Conservation (phyloP, 2,329 filamentous ascomycete species). For the Aspergillus nomiae region DNA sequence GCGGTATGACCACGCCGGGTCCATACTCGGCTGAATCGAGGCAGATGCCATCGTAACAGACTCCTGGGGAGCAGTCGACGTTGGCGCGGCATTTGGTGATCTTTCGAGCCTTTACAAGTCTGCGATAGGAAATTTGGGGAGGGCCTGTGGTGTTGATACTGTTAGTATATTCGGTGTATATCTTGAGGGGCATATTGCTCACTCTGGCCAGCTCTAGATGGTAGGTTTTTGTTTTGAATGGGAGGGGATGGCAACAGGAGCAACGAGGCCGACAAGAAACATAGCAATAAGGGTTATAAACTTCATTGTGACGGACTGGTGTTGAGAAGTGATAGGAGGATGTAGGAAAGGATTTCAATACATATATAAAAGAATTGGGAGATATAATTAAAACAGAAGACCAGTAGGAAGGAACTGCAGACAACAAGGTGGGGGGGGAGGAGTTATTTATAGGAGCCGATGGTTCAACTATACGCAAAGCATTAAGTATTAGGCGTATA, state of each 20-base stretch:
- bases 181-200: no score
- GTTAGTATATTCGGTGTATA: neutral
- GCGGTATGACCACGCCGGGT: no score
- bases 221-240: neutral
- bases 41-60: neutral
- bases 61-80: neutral
- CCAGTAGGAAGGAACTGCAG: neutral
- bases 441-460: neutral
- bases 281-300: neutral
- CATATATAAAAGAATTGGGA: neutral
- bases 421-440: neutral
- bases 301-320: neutral
- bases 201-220: neutral
- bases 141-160: neutral
- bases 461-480: neutral
- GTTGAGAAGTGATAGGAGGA: no score
- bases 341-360: neutral
- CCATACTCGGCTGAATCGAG: neutral
- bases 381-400: neutral
- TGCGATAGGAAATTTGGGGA: neutral
- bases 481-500: neutral
- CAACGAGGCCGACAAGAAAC: neutral
- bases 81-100: neutral
- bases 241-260: neutral
- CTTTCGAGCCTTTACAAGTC: neutral